Evolutionary conservation across 225 moss, liverwort and hornwort species (phyloP), one percentile per base, ranked within the genome.

Genomic region (Bryoerythrophyllum caledonicum): DNA sequence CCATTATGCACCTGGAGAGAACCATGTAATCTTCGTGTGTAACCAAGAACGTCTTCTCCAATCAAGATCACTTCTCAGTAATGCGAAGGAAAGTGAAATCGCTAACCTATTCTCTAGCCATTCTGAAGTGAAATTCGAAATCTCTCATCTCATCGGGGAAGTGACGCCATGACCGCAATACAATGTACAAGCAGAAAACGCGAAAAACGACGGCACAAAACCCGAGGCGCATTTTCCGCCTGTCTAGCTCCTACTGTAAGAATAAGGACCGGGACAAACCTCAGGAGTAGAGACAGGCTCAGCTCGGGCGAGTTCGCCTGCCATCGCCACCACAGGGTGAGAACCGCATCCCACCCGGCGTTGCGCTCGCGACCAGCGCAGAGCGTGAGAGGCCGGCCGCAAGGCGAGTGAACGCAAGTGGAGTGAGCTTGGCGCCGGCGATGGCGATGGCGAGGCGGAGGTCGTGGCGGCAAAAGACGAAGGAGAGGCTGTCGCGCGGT

Each of bases 231-330:
- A 41, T n/a, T n/a, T 27, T n/a, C 32, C 25, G 21, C 19, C 21
- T 19, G 24, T 25, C 48, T 14, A 56, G 17, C 23, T 23, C 56
- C 44, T 11, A 17, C 21, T 2, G 6, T 20, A 23, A 38, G 19
- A 8, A n/a, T n/a, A n/a, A n/a, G n/a, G n/a, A 70, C 34, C 26
- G 15, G 15, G 44, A 44, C 15, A 44, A 72, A 85, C 85, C 85
- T 81, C 81, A 8, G 81, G 78, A 37, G 81, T 81, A 46, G 86
- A 86, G 79, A 81, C 70, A 7, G 88, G 88, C 76, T 78, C 76
- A 11, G 88, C 88, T 68, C 88, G 79, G 65, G 82, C 76, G 27
- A 60, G 12, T 30, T 76, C 73, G 34, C 85, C 78, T 53, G 72
- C 81, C 85, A 85, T 79, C 19, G 85, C 75, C 46, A 69, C 75